Evolutionary conservation across 2,329 filamentous ascomycete species (phyloP), one percentile per base, ranked within the genome.

Genomic region (Cercospora zeae-maydis): DNA sequence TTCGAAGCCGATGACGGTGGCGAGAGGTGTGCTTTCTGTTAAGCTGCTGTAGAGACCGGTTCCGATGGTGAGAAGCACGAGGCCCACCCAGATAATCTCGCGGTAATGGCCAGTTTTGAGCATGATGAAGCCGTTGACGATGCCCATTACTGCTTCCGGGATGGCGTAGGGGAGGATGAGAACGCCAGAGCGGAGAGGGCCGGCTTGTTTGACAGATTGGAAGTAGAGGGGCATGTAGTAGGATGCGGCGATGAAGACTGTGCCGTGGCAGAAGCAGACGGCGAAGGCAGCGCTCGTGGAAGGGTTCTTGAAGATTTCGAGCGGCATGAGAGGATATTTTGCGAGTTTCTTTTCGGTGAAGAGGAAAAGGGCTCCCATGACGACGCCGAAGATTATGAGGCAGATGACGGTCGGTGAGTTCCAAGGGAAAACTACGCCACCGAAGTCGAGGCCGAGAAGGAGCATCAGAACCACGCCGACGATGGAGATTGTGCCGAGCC

Each of bases 151-250:
- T 1, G 82, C 80, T 61, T 80, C 79, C 0, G 74, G 73, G 3
- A 78, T 65, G 16, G 75, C 85, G 42, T 87, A 83, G 0, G 89
- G 87, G 0, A 91, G 78, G 2, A 89, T 79, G 11, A 88, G 81
- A 0, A 88, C 67, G 69, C 81, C 82, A 0, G 86, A 89, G n/a
- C 79, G 78, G 34, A 89, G 77, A 0, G 88, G 86, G 0, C 81
- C 81, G 1, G 84, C 84, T 56, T 82, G 81, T 1, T 87, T 81
- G 0, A 88, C 88, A 2, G 86, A 83, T 72, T 93, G 90, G 59
- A 91, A 87, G 75, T 88, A 92, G 0, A 92, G 80, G 0, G 90
- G 90, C 27, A 92, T 78, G 70, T 89, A 92, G 75, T 90, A 92
- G 55, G 86, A 84, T 1, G 81, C 81, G 0, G 82, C 84, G 42